Base-by-base conservation (phyloP, 2,329 filamentous ascomycete species). In the Akanthomyces lecanii region DNA sequence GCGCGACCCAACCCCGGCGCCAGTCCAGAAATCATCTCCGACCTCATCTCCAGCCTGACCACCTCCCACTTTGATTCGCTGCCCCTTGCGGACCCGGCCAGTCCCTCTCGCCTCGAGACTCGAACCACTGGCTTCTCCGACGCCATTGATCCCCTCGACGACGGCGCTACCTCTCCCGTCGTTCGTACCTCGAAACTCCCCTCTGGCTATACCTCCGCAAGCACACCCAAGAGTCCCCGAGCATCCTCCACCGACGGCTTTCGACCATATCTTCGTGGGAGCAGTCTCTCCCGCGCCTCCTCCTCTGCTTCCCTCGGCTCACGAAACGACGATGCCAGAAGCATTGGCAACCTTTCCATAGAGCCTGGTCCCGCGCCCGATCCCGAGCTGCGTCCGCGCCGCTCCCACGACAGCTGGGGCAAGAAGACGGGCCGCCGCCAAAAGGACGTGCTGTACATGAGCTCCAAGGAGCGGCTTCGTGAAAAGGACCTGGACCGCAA, bases 161-260 rank as follows among this genome's bases (percentile, higher is more conserved):
- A 88, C 61, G 76, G 87, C 36, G 85, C 86, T 25, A 78, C 79
- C 54, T 78, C 91, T 14, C 92, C 92, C 21, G 84, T 94, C 61
- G 84, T 96, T 69, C 88, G 89, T 66, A 96, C 93, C 38, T 85
- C 91, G 38, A 93, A 93, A 73, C 89, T 88, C 8, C 90, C 90
- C 0, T 91, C 89, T 57, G 90, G 90, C 61, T 85, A 87, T 69
- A 92, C 90, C 30, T 47, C 63, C 21, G 21, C 54, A 14, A 52
- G 42, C 33, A n/a, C 11, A 77, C 87, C 21, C 76, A 90, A 81
- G 65, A 85, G 78, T 33, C 79, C 81, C 23, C 76, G 76, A 60
- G 79, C 79, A 65, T 83, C 84, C 36, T 74, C 77, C 47, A 70
- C 76, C 2, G 75, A 76, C 48, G 50, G 40, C 59, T 54, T 61